A percentile compares a stretch with the other conserved stretches of the same genome.
phyloP scores from a whole-genome alignment of 176 grass and related monocot species.

The Panicum miliaceum region DNA sequence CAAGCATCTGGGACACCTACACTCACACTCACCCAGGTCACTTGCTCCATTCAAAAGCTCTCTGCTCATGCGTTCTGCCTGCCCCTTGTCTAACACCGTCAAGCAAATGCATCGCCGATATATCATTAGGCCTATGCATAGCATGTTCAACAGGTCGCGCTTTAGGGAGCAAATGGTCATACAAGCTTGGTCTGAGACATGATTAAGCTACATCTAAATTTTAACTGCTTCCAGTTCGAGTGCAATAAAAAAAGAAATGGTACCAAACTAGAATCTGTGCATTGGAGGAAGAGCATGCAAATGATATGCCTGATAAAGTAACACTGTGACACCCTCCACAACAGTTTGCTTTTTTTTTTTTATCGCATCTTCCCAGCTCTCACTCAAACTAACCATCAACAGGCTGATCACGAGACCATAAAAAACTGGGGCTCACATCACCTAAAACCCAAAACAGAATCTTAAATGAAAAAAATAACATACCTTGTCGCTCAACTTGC shows the following conservation, averaged over 20 bases:
- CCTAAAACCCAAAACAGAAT: background rate
- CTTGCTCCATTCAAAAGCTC: conserved; percentile 25
- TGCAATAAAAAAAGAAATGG: background rate
- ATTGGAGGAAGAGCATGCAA: background rate
- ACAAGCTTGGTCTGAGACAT: background rate
- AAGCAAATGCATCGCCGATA: background rate
- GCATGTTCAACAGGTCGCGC: background rate
- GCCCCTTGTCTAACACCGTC: background rate
- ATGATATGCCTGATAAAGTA: background rate
- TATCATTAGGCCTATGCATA: background rate
- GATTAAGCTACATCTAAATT: background rate
- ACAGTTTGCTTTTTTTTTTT: background rate
- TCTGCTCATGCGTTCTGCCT: conserved; percentile 27
- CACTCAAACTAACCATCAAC: background rate
- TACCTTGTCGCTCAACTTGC: background rate
- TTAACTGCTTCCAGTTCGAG: background rate
- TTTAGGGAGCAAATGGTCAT: background rate
- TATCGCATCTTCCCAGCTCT: background rate
- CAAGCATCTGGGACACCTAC: conserved; percentile 89
- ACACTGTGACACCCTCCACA: background rate
- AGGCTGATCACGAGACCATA: background rate
- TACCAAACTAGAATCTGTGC: background rate
- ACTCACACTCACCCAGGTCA: conserved; percentile 77
- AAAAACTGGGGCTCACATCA: background rate
- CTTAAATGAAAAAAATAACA: background rate